Percentiles rank a stretch among this genome's conserved stretches.
Conservation (phyloP, 306 rosid genomes). For the Gillenia trifoliata region DNA sequence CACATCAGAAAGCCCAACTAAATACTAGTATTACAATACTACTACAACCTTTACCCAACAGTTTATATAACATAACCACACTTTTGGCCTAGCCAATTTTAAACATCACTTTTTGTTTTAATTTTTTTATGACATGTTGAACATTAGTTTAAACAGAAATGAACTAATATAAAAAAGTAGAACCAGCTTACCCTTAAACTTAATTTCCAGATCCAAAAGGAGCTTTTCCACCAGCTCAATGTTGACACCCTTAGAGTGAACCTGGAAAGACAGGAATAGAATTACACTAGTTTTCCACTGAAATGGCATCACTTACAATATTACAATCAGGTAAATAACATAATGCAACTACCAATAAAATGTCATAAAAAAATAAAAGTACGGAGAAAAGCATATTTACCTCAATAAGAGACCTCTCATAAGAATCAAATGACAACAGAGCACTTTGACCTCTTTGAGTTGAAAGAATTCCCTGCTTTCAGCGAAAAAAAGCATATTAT, state of each 20-base stretch:
- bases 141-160: background rate
- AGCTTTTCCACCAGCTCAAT: slow-evolving; percentile 57
- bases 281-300: background rate
- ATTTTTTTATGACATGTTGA: no score
- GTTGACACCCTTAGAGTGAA: slow-evolving; percentile 80
- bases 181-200: slow-evolving; percentile 50
- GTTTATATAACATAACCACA: background rate
- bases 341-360: background rate
- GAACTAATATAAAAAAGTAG: slow-evolving; percentile 2
- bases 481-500: background rate
- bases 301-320: background rate
- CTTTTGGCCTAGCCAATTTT: background rate
- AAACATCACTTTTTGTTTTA: background rate
- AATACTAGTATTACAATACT: background rate
- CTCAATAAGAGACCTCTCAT: slow-evolving; percentile 76
- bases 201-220: slow-evolving; percentile 57
- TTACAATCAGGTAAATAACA: background rate
- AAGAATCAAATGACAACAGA: slow-evolving; percentile 58
- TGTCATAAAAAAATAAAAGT: background rate
- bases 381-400: slow-evolving; percentile 25
- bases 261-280: slow-evolving; percentile 34
- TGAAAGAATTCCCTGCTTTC: slow-evolving; percentile 65
- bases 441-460: slow-evolving; percentile 76
- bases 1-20: background rate
- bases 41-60: background rate